These are phyloP conservation scores for Plantago elongata DNA, from an alignment of 257 asterid genomes.

Conservation along the genomic window DNA sequence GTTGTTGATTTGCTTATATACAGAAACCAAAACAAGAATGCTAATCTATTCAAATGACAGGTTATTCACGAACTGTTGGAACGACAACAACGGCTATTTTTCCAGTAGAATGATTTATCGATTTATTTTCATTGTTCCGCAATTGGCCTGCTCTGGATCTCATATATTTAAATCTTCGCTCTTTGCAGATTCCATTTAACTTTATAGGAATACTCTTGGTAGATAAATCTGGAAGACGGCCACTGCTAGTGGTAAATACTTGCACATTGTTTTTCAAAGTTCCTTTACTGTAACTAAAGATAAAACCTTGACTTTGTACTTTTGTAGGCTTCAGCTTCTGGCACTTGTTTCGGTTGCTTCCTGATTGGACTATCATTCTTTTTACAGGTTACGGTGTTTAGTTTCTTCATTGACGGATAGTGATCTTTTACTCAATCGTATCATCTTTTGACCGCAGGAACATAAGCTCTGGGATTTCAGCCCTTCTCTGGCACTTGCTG, in stretches of 20 bases:
- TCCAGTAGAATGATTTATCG: constrained; percentile 26
- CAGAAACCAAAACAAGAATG: not conserved
- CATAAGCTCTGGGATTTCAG: constrained; percentile 56
- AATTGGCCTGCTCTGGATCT: too few relatives aligned
- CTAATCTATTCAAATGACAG: constrained; percentile 35
- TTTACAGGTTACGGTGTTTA: constrained; percentile 48
- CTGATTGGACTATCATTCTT: constrained; percentile 62
- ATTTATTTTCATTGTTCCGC: too few relatives aligned
- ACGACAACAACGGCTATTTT: constrained; percentile 75
- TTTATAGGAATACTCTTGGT: constrained; percentile 60
- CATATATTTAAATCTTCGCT: too few relatives aligned
- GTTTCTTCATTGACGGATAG: not conserved
- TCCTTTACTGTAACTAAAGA: not conserved
- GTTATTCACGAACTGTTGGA: constrained; percentile 63
- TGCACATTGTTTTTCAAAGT: not conserved
- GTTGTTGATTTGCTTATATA: constrained; percentile 3
- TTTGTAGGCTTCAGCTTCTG: constrained; percentile 58
- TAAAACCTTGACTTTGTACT: constrained; percentile 12
- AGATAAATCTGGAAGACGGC: constrained; percentile 86
- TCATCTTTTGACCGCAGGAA: constrained; percentile 38
- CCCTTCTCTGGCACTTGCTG: constrained; percentile 61
- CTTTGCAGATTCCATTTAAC: constrained; percentile 49
- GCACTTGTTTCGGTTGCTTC: constrained; percentile 80
- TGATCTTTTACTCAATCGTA: constrained; percentile 3
- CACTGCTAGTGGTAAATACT: constrained; percentile 55